A percentile compares a stretch with the other conserved stretches of the same genome.
Conservation (phyloP, 257 asterid species). For the Ehretia macrophylla region DNA sequence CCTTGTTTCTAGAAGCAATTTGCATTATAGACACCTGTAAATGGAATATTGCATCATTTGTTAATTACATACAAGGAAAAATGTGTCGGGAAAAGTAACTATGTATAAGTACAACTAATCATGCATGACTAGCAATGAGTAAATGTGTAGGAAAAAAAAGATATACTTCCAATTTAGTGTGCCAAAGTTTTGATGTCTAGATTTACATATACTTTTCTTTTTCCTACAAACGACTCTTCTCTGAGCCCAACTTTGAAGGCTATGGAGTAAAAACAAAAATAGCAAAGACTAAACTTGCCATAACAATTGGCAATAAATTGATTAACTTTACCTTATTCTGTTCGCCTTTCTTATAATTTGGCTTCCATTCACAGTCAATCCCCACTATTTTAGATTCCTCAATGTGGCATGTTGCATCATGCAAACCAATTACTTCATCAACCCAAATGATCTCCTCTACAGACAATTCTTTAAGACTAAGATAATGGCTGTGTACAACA, state of each 20-base stretch:
- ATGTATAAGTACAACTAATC: neutral
- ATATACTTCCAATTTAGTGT: too few species aligned
- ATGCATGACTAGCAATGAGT: neutral
- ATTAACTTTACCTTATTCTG: constrained; percentile 58
- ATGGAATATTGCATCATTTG: constrained; percentile 11
- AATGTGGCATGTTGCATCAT: constrained; percentile 53
- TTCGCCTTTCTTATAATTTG: constrained; percentile 72
- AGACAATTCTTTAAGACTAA: constrained; percentile 66
- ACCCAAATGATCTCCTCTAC: constrained; percentile 83
- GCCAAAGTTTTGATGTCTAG: too few species aligned
- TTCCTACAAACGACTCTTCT: too few species aligned
- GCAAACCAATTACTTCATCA: constrained; percentile 54
- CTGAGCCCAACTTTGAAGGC: too few species aligned
- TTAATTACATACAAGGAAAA: neutral
- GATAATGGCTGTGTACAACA: constrained; percentile 37
- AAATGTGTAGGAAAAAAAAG: neutral
- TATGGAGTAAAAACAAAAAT: neutral
- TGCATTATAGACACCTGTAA: constrained; percentile 96
- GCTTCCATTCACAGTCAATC: constrained; percentile 97
- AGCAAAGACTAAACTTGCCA: neutral
- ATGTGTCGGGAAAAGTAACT: neutral
- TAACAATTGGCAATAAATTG: neutral
- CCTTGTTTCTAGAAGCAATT: constrained; percentile 84
- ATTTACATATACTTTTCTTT: too few species aligned
- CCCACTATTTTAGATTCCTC: constrained; percentile 83